Conservation (phyloP, 768 basidiomycete species). For the Hygrophoropsis aurantiaca region DNA sequence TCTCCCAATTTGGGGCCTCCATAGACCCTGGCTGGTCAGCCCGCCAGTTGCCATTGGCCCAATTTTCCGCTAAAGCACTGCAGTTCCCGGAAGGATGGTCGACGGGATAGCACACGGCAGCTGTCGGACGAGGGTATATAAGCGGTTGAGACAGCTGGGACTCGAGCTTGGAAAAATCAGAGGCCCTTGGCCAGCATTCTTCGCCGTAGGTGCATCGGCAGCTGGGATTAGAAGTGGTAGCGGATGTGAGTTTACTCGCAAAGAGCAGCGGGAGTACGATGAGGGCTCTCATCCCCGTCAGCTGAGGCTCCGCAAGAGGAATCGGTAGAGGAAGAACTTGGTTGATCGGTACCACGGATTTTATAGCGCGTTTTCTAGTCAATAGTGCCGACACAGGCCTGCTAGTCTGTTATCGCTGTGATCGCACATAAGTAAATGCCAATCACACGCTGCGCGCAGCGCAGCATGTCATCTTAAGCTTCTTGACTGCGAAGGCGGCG, state of each 20-base stretch:
- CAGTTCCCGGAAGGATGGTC: slow-evolving; percentile 35
- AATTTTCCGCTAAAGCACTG: slow-evolving; percentile 21
- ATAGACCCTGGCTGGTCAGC: slow-evolving; percentile 40
- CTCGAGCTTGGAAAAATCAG: slow-evolving; percentile 29
- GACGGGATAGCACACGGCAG: slow-evolving; percentile 38
- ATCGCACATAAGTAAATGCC: too few species aligned
- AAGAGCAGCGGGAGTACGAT: not conserved
- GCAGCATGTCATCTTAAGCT: too few species aligned
- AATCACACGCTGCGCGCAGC: too few species aligned
- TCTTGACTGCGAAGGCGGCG: too few species aligned
- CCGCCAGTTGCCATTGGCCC: slow-evolving; percentile 38
- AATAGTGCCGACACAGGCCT: too few species aligned
- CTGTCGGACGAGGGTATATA: slow-evolving; percentile 39
- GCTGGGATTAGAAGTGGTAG: not conserved
- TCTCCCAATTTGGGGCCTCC: slow-evolving; percentile 34
- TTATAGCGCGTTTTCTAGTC: too few species aligned
- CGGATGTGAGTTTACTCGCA: not conserved
- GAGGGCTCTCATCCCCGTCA: slow-evolving; percentile 6
- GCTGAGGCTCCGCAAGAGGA: too few species aligned
- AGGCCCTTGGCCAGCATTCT: slow-evolving; percentile 38
- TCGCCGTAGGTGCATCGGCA: slow-evolving; percentile 40
- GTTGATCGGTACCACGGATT: too few species aligned
- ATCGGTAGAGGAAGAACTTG: too few species aligned
- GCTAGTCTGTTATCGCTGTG: too few species aligned
- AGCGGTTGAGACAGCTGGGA: slow-evolving; percentile 41